Percentiles rank a stretch among this genome's conserved stretches.
These are phyloP conservation scores for Blechomonas ayalai DNA, from an alignment of 208 protist genomes.

Conservation along the genomic window DNA sequence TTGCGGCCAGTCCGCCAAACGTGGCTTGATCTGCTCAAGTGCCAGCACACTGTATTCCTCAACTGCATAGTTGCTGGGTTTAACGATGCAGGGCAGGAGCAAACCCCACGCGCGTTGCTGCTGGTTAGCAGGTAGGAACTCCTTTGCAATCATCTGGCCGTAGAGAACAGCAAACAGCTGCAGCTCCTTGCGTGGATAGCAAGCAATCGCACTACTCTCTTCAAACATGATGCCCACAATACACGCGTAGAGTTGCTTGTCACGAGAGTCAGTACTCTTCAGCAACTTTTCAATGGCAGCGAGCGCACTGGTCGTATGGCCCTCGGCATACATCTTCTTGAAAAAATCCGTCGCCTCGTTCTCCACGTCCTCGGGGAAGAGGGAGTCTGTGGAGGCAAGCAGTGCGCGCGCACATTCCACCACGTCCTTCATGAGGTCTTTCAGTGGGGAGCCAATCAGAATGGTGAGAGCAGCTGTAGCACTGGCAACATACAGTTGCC, in stretches of 20 bases:
- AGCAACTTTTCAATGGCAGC: conserved; percentile 46
- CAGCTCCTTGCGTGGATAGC: conserved; percentile 78
- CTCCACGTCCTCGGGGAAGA: conserved; percentile 79
- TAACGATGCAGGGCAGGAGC: conserved; percentile 90
- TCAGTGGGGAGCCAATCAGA: conserved; percentile 65
- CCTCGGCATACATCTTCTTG: conserved; percentile 73
- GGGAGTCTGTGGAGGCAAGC: conserved; percentile 65
- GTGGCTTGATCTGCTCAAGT: conserved; percentile 91
- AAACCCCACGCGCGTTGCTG: conserved; percentile 71
- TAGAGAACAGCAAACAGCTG: conserved; percentile 74
- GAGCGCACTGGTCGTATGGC: conserved; percentile 43
- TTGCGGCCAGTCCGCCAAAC: conserved; percentile 95
- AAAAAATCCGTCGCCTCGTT: conserved; percentile 79
- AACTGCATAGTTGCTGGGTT: conserved; percentile 83
- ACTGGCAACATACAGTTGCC: conserved; percentile 72
- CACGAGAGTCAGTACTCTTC: conserved; percentile 50
- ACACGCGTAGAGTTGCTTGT: conserved; percentile 81
- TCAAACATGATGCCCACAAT: conserved; percentile 87
- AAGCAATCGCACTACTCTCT: conserved; percentile 53
- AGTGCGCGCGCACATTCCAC: conserved; percentile 62
- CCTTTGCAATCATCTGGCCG: conserved; percentile 77
- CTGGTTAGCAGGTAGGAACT: conserved; percentile 62
- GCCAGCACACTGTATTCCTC: conserved; percentile 96
- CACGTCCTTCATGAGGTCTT: conserved; percentile 67
- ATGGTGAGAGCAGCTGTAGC: conserved; percentile 76